Conservation (phyloP, 352 stramenopile genomes). For the Saprolegnia parasitica region DNA sequence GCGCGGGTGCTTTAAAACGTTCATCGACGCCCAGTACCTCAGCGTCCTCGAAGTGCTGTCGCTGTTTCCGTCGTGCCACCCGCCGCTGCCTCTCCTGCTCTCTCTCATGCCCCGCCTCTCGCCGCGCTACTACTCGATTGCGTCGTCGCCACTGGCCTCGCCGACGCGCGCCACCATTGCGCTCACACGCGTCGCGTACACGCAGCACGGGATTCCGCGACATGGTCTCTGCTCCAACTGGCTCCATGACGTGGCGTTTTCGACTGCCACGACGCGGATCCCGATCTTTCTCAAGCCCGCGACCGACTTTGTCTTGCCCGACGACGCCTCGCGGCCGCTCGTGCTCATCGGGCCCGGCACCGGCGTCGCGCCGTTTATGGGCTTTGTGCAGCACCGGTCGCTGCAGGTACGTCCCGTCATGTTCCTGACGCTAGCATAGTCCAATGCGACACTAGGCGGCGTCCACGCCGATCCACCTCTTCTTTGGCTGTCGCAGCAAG, state of each 20-base stretch:
- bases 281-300: conserved; percentile 89
- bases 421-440: conserved; percentile 49
- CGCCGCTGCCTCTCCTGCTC: conserved; percentile 83
- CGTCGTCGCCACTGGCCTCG: conserved; percentile 86
- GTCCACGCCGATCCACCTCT: conserved; percentile 82
- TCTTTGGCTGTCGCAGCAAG: conserved; percentile 89
- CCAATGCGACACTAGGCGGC: conserved; percentile 62
- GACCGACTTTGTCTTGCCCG: conserved; percentile 87
- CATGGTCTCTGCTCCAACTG: conserved; percentile 64
- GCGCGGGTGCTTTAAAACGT: conserved; percentile 63
- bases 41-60: conserved; percentile 88
- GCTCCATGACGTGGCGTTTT: conserved; percentile 45
- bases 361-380: conserved; percentile 95
- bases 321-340: conserved; percentile 75
- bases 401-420: conserved; percentile 21
- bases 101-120: conserved; percentile 83
- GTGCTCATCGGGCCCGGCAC: conserved; percentile 94
- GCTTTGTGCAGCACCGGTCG: conserved; percentile 90
- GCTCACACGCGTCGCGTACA: conserved; percentile 90
- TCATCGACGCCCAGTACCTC: conserved; percentile 84
- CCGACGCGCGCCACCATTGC: conserved; percentile 67
- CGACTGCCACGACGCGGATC: conserved; percentile 32
- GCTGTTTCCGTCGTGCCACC: conserved; percentile 90
- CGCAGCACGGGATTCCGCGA: conserved; percentile 33
- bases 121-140: conserved; percentile 95